Base-by-base conservation (phyloP, 1,139 yeast species). In the Hanseniaspora gamundiae region DNA sequence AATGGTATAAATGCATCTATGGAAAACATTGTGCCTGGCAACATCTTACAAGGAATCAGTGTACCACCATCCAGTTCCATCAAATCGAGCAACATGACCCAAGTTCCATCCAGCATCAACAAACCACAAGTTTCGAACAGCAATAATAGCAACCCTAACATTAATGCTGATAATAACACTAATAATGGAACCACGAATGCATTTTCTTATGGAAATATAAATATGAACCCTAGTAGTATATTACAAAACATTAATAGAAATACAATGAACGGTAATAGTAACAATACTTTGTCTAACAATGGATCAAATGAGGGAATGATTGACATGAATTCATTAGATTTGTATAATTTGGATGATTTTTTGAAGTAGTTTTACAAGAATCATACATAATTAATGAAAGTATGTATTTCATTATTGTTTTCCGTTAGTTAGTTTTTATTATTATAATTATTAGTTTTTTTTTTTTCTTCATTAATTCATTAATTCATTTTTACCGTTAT, bases 341-440 rank as follows among this genome's bases (percentile, higher is more conserved):
- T 44, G 21, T 43, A 35, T n/a, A 41, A 44, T 22, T 39, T 44
- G 14, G 47, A 44, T 30, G 47, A 44, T 24, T 44, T 44, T 28
- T 36, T 44, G 13, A 36, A 44, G 13, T 44, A 38, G 17, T n/a
- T 16, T 11, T 31, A 4, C n/a, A n/a, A n/a, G n/a, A n/a, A n/a
- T n/a, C n/a, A n/a, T n/a, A n/a, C n/a, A n/a, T n/a, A n/a, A n/a
- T n/a, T n/a, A n/a, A n/a, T n/a, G n/a, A n/a, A n/a, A n/a, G n/a
- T n/a, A n/a, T n/a, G n/a, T n/a, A n/a, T n/a, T n/a, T n/a, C n/a
- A n/a, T n/a, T n/a, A n/a, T n/a, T n/a, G n/a, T n/a, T n/a, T n/a
- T n/a, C n/a, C n/a, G n/a, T n/a, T n/a, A n/a, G 19, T 20, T 24
- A 20, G 27, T 38, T 27, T 16, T 17, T 19, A 42, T 42, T 16